These are phyloP conservation scores for Solanum lycopersicoides DNA, from an alignment of 257 asterid species.

Conservation along the genomic window DNA sequence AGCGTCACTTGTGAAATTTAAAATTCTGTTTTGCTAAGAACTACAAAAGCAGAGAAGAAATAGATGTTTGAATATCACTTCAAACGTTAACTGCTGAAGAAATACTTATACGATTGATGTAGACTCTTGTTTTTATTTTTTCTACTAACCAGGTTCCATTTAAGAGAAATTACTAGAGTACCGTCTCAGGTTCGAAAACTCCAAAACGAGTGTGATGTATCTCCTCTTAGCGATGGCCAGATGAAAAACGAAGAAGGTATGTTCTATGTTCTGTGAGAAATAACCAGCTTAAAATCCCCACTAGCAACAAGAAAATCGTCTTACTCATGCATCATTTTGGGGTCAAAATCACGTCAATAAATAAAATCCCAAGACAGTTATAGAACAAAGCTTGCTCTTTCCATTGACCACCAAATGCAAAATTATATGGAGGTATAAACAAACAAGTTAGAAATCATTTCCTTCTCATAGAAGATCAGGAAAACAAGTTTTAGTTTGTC, in stretches of 20 bases:
- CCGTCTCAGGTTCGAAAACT: neutral
- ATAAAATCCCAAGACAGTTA: neutral
- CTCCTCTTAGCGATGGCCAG: neutral
- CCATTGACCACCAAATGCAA: neutral
- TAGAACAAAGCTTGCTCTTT: neutral
- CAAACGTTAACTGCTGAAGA: neutral
- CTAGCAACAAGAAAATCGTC: neutral
- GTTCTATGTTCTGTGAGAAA: no score
- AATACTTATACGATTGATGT: neutral
- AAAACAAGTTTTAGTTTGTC: neutral
- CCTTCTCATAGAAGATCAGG: neutral
- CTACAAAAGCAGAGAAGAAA: neutral
- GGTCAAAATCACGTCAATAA: neutral
- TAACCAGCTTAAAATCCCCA: neutral
- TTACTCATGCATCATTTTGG: neutral
- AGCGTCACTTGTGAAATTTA: neutral
- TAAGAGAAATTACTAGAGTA: neutral
- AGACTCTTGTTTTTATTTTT: neutral
- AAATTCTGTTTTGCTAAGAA: neutral
- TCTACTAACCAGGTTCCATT: neutral
- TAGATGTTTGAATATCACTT: neutral
- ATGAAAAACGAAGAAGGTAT: neutral
- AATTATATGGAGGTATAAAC: neutral
- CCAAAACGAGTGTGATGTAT: neutral
- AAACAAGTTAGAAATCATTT: neutral